Conservation (phyloP, 192 early-diverging fungal genomes). For the Lobosporangium transversale region DNA sequence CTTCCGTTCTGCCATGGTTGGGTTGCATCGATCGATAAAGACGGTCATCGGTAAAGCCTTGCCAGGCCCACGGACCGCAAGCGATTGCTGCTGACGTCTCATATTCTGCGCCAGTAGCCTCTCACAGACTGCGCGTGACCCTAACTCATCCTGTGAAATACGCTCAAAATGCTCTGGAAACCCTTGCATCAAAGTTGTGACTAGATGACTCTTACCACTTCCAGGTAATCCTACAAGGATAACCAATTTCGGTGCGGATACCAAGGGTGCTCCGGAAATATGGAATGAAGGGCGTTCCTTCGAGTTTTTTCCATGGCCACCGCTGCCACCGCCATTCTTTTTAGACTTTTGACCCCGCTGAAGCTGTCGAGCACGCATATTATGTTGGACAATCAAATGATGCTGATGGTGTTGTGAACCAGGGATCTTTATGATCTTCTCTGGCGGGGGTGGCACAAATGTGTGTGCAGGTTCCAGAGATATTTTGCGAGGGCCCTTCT, state of each 20-base stretch:
- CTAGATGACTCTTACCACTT: conserved; percentile 40
- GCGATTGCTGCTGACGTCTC: conserved; percentile 46
- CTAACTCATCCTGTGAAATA: conserved; percentile 47
- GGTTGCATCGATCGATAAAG: conserved; percentile 43
- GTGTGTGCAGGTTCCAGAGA: conserved; percentile 21
- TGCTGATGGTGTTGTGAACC: conserved; percentile 46
- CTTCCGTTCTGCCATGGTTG: conserved; percentile 35
- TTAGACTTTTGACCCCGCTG: conserved; percentile 48
- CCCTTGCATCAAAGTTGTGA: conserved; percentile 21
- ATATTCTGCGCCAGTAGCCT: conserved; percentile 44
- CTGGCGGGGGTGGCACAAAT: conserved; percentile 36
- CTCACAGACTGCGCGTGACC: conserved; percentile 45
- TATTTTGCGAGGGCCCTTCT: conserved; percentile 24
- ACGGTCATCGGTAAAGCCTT: conserved; percentile 50
- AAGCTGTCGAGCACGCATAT: conserved; percentile 40
- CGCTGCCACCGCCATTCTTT: conserved; percentile 22
- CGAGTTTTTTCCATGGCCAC: conserved; percentile 28
- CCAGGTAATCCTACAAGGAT: conserved; percentile 36
- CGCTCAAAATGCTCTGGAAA: conserved; percentile 48
- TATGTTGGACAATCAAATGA: conserved; percentile 48
- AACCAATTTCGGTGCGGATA: conserved; percentile 31
- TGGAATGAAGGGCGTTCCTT: conserved; percentile 41
- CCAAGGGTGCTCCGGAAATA: conserved; percentile 22
- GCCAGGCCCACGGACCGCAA: conserved; percentile 29
- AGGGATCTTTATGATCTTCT: conserved; percentile 49